Evolutionary conservation across 2,329 filamentous ascomycete genomes (phyloP).

Genomic region (Fusarium anguioides): DNA sequence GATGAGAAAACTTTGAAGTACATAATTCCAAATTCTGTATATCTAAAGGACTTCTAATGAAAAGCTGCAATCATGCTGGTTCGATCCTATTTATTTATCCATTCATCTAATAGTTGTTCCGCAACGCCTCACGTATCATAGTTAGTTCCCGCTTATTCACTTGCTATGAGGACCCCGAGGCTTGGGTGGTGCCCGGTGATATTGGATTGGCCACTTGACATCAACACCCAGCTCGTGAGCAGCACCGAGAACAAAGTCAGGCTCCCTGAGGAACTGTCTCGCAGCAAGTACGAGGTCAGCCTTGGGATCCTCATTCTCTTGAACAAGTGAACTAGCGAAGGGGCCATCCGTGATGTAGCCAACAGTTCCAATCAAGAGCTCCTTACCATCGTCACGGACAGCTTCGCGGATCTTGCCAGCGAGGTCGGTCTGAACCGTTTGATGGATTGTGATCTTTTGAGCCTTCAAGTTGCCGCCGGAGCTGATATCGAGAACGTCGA

Average conservation of each 20-base stretch:
- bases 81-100: not conserved
- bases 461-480: conserved; percentile 75
- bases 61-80: not conserved
- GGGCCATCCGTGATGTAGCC: conserved; percentile 77
- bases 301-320: conserved; percentile 57
- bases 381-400: conserved; percentile 59
- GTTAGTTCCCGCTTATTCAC: not conserved
- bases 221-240: conserved; percentile 78
- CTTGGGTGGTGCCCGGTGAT: conserved; percentile 46
- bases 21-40: not conserved
- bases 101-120: too few species aligned
- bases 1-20: not conserved
- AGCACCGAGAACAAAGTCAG: conserved; percentile 78
- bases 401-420: conserved; percentile 77
- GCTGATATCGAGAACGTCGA: conserved; percentile 87
- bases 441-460: conserved; percentile 69
- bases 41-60: not conserved
- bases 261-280: conserved; percentile 83
- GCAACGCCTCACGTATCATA: not conserved
- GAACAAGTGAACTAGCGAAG: conserved; percentile 70
- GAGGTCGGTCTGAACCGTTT: conserved; percentile 80
- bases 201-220: conserved; percentile 79
- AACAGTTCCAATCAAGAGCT: conserved; percentile 77
- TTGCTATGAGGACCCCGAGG: conserved; percentile 1
- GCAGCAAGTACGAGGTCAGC: conserved; percentile 80